phyloP scores from a whole-genome alignment of 352 stramenopile genomes.

The Pythium apleroticum region DNA sequence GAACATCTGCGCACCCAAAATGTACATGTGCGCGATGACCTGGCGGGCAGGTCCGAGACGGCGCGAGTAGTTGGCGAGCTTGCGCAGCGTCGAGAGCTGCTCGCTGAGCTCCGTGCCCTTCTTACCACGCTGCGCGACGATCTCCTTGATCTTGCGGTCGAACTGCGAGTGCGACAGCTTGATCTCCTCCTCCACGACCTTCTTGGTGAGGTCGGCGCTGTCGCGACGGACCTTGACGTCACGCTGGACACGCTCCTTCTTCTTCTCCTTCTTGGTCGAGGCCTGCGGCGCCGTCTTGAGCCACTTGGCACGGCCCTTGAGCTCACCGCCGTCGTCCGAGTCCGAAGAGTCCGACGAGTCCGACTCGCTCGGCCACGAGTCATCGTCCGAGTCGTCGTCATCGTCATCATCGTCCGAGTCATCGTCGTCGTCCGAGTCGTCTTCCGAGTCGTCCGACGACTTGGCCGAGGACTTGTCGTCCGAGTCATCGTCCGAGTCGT shows the following conservation, averaged over 20 bases:
- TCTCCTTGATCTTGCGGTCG: constrained; percentile 83
- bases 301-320: constrained; percentile 95
- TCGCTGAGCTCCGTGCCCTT: constrained; percentile 74
- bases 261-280: constrained; percentile 52
- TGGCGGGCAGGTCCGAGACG: constrained; percentile 74
- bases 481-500: constrained; percentile 36
- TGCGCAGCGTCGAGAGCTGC: constrained; percentile 68
- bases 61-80: constrained; percentile 79
- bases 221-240: constrained; percentile 51
- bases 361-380: constrained; percentile 40
- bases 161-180: constrained; percentile 81
- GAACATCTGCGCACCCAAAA: constrained; percentile 80
- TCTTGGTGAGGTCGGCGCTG: constrained; percentile 47
- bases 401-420: constrained; percentile 27
- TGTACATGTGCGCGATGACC: constrained; percentile 79
- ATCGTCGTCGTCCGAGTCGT: constrained; percentile 31
- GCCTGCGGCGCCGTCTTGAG: constrained; percentile 90
- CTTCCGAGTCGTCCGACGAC: constrained; percentile 16
- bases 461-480: constrained; percentile 30
- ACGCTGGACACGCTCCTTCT: constrained; percentile 25
- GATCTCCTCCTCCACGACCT: constrained; percentile 75
- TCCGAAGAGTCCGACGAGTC: constrained; percentile 62
- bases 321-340: constrained; percentile 82
- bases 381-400: constrained; percentile 32
- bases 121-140: constrained; percentile 83